These are phyloP conservation scores for Boletus edulis DNA, from an alignment of 768 basidiomycete species.

Conservation along the genomic window DNA sequence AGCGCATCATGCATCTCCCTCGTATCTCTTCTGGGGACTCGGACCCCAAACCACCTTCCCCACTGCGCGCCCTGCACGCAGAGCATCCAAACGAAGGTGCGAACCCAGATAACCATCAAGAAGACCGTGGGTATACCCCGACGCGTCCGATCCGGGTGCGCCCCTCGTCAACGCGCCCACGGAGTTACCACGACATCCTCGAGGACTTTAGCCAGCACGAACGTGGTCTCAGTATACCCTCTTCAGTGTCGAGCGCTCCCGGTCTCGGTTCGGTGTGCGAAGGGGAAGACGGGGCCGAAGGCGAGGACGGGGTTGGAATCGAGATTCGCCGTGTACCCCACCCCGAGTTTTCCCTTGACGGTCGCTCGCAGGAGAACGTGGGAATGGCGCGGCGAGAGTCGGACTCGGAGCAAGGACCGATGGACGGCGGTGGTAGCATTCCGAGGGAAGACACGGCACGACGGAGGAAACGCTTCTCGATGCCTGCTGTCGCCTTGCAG, in stretches of 20 bases:
- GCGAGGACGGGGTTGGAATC: not conserved
- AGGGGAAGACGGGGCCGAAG: constrained; percentile 14
- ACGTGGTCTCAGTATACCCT: constrained; percentile 26
- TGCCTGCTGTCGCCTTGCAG: constrained; percentile 76
- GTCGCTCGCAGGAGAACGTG: constrained; percentile 4
- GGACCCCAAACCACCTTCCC: constrained; percentile 9
- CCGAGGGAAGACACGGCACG: constrained; percentile 60
- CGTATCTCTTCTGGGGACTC: constrained; percentile 18
- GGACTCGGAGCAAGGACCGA: not conserved
- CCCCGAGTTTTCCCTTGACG: not conserved
- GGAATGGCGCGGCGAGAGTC: not conserved
- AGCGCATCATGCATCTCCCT: constrained; percentile 19
- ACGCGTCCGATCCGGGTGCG: constrained; percentile 31
- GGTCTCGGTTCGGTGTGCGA: constrained; percentile 24
- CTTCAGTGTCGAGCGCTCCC: constrained; percentile 30
- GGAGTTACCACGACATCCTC: constrained; percentile 66
- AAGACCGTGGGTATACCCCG: constrained; percentile 1
- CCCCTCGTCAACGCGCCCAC: constrained; percentile 41
- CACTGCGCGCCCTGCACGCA: not conserved
- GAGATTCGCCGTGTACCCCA: not conserved
- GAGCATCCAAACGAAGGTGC: not conserved
- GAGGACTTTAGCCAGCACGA: constrained; percentile 55
- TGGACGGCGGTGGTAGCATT: constrained; percentile 9
- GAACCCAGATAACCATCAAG: constrained; percentile 1
- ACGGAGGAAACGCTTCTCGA: constrained; percentile 66